Percentiles rank a stretch among this genome's conserved stretches.
phyloP scores from a whole-genome alignment of 1,284 basidiomycete species.

The Boletus semigastroideus region DNA sequence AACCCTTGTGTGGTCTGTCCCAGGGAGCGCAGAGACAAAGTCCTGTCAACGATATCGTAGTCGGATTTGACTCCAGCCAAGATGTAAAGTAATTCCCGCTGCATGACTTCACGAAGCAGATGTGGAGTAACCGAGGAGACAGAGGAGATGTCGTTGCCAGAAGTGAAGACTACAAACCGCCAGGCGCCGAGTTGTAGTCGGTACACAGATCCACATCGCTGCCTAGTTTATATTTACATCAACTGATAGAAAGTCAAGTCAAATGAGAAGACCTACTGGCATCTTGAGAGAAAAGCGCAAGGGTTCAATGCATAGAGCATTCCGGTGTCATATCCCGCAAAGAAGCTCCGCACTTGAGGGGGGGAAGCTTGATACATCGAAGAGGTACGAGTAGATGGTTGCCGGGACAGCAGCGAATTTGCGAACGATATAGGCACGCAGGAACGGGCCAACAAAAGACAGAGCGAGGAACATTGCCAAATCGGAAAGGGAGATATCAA shows the following conservation, averaged over 20 bases:
- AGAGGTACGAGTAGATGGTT: background rate
- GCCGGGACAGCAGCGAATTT: background rate
- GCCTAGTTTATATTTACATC: constrained; percentile 8
- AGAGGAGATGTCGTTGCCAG: constrained; percentile 13
- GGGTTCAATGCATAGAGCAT: constrained; percentile 19
- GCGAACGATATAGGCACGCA: background rate
- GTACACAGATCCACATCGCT: constrained; percentile 16
- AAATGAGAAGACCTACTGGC: constrained; percentile 21
- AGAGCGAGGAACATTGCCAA: background rate
- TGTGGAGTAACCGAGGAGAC: constrained; percentile 5
- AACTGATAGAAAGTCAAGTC: background rate
- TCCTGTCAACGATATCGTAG: constrained; percentile 22
- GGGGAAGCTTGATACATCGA: background rate
- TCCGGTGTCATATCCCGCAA: constrained; percentile 18
- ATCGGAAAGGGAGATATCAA: no score
- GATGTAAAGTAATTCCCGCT: constrained; percentile 15
- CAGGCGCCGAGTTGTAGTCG: constrained; percentile 18
- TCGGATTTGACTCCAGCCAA: constrained; percentile 15
- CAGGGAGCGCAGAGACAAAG: constrained; percentile 18
- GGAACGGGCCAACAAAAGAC: no score
- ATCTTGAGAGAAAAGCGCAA: constrained; percentile 16
- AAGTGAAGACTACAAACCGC: constrained; percentile 17
- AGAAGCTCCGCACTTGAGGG: constrained; percentile 8
- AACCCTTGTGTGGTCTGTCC: constrained; percentile 12
- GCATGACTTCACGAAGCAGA: constrained; percentile 13